Evolutionary conservation across 208 protist species (phyloP).

Genomic region (Trypanosoma rangeli): DNA sequence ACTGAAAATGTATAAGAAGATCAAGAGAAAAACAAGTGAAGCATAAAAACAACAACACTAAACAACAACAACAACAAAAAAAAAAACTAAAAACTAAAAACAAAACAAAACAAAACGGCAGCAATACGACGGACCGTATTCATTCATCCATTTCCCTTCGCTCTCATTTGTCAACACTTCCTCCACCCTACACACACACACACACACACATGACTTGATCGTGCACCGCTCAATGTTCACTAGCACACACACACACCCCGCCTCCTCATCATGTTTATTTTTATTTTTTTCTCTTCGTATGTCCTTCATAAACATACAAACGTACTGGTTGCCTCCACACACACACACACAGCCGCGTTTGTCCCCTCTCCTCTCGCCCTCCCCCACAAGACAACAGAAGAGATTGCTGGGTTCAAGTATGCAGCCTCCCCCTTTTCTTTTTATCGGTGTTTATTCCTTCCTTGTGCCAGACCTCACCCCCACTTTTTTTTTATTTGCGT

Average conservation of each 20-base stretch:
- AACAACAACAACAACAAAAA: neutral
- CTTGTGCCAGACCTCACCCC: no score
- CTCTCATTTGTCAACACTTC: neutral
- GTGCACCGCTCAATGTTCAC: no score
- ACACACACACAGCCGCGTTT: no score
- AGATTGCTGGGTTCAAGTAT: no score
- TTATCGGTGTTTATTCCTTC: no score
- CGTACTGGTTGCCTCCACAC: no score
- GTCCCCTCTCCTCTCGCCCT: no score
- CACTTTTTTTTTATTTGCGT: no score
- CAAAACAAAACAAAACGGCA: constrained; percentile 8
- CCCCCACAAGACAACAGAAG: no score
- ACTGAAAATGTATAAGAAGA: no score
- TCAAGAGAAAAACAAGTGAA: neutral
- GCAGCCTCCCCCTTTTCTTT: no score
- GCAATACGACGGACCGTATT: neutral
- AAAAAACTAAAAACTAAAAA: constrained; percentile 4
- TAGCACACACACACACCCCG: neutral
- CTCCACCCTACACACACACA: neutral
- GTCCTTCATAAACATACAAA: neutral
- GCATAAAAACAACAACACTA: neutral
- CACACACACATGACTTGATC: no score
- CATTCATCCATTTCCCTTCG: constrained; percentile 9
- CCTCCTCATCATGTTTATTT: neutral
- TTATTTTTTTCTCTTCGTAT: neutral